phyloP scores from a whole-genome alignment of 169 alveolate species.

The Plasmodium yoelii region DNA sequence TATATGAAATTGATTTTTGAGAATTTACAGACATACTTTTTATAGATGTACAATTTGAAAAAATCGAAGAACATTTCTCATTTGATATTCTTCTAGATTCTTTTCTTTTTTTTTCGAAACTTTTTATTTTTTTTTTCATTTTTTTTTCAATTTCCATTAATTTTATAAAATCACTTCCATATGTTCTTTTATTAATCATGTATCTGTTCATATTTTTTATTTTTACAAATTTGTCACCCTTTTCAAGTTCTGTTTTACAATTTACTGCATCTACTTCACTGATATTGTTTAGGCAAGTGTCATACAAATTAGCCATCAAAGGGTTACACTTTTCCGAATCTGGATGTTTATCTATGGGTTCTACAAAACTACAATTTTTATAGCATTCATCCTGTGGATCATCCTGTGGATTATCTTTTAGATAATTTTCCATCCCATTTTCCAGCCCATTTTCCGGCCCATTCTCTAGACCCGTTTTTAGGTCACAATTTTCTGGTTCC shows the following conservation, averaged over 20 bases:
- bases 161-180: slow-evolving; percentile 31
- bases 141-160: slow-evolving; percentile 41
- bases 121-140: slow-evolving; percentile 47
- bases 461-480: too few species aligned
- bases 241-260: too few species aligned
- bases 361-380: not conserved
- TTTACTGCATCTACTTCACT: too few species aligned
- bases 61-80: not conserved
- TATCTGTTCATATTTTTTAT: not conserved
- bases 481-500: not conserved
- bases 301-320: too few species aligned
- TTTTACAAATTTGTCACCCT: not conserved
- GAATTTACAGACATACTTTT: slow-evolving; percentile 1
- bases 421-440: too few species aligned
- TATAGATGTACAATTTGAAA: not conserved
- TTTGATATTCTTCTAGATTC: not conserved
- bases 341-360: too few species aligned
- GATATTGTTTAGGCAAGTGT: too few species aligned
- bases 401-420: too few species aligned
- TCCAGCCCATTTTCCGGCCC: too few species aligned
- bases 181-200: slow-evolving; percentile 9
- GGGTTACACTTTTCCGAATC: too few species aligned
- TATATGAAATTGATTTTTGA: not conserved
- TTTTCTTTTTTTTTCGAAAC: not conserved
- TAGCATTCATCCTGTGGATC: not conserved